Base-by-base conservation (phyloP, 2,329 filamentous ascomycete genomes). In the Venturia nashicola region DNA sequence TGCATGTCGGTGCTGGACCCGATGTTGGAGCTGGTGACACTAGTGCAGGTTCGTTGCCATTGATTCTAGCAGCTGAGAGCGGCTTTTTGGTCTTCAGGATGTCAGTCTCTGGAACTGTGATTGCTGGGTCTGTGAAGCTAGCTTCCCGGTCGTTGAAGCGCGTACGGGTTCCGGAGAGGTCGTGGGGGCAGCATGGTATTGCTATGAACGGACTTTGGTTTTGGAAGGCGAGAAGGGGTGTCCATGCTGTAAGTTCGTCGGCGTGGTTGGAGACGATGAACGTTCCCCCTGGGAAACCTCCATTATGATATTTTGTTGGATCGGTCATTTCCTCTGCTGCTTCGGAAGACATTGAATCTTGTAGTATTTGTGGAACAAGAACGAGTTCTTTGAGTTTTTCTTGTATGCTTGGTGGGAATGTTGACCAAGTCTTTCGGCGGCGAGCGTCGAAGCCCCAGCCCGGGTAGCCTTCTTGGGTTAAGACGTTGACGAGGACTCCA, bases 191-290 rank as follows among this genome's bases (percentile, higher is more conserved):
- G 77, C 94, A 99, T 1, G 94, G 94, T 55, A 99, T 96, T 69
- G 90, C 89, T 66, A 99, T 85, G 74, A 97, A 99, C 0, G 91
- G 88, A 12, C 88, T 88, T 2, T 83, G 77, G 0, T 88, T 91
- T 1, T 91, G 77, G 7, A 85, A 83, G 0, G 90, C 92, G 48
- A 99, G 83, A 20, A 97, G 82, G 0, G 94, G 94, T 0, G 94
- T 97, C 94, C 94, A 99, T 0, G 90, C 85, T 0, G 94, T 99
- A 16, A 99, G 82, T 76, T 99, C 92, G 72, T 99, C 94, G 12
- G 93, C 93, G 73, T 99, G 94, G 72, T 99, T 99, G 60, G 91
- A 96, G 67, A 99, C 88, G 70, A 99, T 91, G 74, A 99, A 99
- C 0, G 91, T 95, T 36, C 85, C 85, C 18, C 75, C 72, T 0